Base-by-base conservation (phyloP, 169 alveolate species). In the Cryptosporidium meleagridis region DNA sequence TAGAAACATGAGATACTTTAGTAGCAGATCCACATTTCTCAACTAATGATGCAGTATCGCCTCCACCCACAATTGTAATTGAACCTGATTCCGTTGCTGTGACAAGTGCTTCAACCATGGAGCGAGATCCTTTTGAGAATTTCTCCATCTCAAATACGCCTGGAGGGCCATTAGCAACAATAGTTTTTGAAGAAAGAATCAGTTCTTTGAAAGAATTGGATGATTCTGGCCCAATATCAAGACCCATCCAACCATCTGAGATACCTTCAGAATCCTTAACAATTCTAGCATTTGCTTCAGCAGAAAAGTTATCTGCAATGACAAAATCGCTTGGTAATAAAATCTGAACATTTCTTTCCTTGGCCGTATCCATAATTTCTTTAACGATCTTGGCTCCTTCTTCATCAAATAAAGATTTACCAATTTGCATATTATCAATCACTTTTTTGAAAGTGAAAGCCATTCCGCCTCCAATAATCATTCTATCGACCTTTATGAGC, bases 381-480 rank as follows among this genome's bases (percentile, higher is more conserved):
- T 95, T 95, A 23, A 97, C 99, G 37, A 97, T 96, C 72, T 96
- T 94, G 45, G 98, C 97, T 31, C 99, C 99, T 8, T 95, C 99
- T 85, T 94, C 98, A 92, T 98, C 99, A 91, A 92, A 98, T 68
- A 98, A 94, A 53, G 99, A 97, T 44, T 93, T 93, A 21, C 99
- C 99, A 67, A 98, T 97, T 65, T 86, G 75, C 97, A 96, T 95
- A 65, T 91, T 92, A 68, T 95, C 85, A 67, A 97, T 85, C 23
- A 94, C 99, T 80, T 96, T 96, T 71, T 95, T 92, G 97, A 98
- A 98, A 37, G 99, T 98, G 95, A 96, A 98, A 23, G 99, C 99
- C 99, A 98, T 98, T 18, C 99, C 99, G 67, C 99, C 99, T 8
- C 99, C 99, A 59, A 98, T 96, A 59, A 98, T 96, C 98, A 98